A percentile compares a stretch with the other conserved stretches of the same genome.
Conservation (phyloP, 257 asterid species). For the Solanum appendiculatum region DNA sequence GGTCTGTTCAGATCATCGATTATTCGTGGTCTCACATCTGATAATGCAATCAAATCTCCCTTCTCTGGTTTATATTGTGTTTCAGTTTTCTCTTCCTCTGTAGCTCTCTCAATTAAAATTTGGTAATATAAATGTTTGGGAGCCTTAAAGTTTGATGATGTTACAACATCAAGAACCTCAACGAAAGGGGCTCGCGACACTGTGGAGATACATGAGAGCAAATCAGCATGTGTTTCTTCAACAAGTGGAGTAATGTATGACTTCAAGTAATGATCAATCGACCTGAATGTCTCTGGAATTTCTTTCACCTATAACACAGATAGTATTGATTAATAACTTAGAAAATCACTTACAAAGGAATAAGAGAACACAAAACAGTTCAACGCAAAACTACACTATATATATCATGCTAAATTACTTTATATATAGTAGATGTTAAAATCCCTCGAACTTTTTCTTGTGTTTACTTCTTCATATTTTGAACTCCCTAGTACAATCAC, state of each 20-base stretch:
- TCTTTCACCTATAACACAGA: conserved; percentile 10
- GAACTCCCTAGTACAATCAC: no score
- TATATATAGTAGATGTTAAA: no score
- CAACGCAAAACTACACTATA: neutral
- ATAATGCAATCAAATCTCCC: conserved; percentile 29
- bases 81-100: neutral
- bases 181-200: conserved; percentile 13
- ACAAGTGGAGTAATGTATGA: conserved; percentile 33
- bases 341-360: neutral
- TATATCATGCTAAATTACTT: no score
- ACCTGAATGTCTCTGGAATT: conserved; percentile 21
- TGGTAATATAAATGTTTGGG: conserved; percentile 4
- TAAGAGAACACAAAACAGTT: no score
- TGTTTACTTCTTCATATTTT: no score
- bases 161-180: conserved; percentile 2
- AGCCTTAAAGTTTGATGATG: neutral
- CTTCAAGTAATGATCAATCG: conserved; percentile 14
- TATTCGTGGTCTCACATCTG: conserved; percentile 27
- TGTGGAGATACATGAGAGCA: conserved; percentile 18
- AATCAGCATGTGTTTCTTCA: conserved; percentile 49
- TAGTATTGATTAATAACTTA: neutral
- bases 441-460: no score
- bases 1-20: conserved; percentile 24
- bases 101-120: neutral
- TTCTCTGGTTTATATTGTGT: conserved; percentile 20